phyloP scores from a whole-genome alignment of 2,329 filamentous ascomycete genomes.

The Fusarium buharicum region DNA sequence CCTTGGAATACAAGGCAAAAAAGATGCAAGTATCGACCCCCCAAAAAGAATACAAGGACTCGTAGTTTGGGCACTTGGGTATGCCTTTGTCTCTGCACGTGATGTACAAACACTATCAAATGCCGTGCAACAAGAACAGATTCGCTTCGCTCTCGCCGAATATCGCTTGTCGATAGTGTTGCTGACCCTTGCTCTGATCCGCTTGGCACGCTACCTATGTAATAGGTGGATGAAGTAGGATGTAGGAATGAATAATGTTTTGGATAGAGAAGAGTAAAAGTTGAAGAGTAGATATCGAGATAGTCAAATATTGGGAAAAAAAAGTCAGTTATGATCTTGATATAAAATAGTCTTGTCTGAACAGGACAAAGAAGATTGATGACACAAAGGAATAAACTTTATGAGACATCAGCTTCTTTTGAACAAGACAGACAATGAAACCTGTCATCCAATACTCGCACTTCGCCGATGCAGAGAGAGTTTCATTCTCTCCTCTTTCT shows the following conservation, averaged over 20 bases:
- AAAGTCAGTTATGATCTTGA: neutral
- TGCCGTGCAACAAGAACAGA: conserved; percentile 9
- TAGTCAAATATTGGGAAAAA: too few species aligned
- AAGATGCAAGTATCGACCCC: too few species aligned
- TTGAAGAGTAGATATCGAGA: neutral
- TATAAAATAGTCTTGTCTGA: neutral
- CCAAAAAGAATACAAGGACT: too few species aligned
- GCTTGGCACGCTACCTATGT: conserved; percentile 1
- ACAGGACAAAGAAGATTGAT: conserved; percentile 8
- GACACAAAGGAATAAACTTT: neutral
- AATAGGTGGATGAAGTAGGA: too few species aligned
- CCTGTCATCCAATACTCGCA: conserved; percentile 15
- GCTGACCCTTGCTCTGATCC: conserved; percentile 27
- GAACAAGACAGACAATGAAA: conserved; percentile 1
- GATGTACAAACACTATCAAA: conserved; percentile 4
- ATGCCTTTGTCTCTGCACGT: conserved; percentile 15
- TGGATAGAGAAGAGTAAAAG: neutral
- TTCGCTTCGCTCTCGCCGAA: conserved; percentile 35
- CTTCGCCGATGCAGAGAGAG: conserved; percentile 29
- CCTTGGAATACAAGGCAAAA: too few species aligned
- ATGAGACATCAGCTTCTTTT: conserved; percentile 15
- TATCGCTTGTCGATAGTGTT: conserved; percentile 19
- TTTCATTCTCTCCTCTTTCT: conserved; percentile 5
- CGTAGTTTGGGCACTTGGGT: too few species aligned
- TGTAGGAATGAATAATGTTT: too few species aligned